A percentile compares a stretch with the other conserved stretches of the same genome.
phyloP scores from a whole-genome alignment of 495 filamentous ascomycete genomes.

The Parathielavia hyrcaniae region DNA sequence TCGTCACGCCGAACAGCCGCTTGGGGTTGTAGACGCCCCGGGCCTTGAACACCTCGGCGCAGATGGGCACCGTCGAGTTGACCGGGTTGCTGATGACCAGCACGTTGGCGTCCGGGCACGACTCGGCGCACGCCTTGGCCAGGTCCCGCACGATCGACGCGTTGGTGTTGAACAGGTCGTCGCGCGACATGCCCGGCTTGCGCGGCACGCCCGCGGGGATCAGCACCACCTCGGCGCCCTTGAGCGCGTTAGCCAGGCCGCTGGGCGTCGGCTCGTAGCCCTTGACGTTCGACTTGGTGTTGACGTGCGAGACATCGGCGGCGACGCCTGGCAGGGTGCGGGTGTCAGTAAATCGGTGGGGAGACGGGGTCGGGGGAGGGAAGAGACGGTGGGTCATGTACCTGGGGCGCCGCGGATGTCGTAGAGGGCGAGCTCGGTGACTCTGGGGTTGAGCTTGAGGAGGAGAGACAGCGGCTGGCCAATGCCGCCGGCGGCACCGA shows the following conservation, averaged over 20 bases:
- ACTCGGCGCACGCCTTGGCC: slow-evolving; percentile 87
- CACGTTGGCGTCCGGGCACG: slow-evolving; percentile 86
- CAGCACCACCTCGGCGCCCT: slow-evolving; percentile 85
- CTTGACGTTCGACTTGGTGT: slow-evolving; percentile 92
- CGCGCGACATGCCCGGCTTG: slow-evolving; percentile 99
- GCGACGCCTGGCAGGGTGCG: slow-evolving; percentile 73
- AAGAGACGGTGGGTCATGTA: slow-evolving; percentile 41
- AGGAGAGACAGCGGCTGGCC: slow-evolving; percentile 96
- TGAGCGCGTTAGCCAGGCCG: slow-evolving; percentile 70
- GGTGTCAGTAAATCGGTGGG: not conserved
- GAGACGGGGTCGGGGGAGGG: not conserved
- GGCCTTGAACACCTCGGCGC: slow-evolving; percentile 92
- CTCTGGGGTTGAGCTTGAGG: slow-evolving; percentile 92
- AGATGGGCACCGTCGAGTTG: slow-evolving; percentile 98
- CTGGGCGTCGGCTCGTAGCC: slow-evolving; percentile 74
- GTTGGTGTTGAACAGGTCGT: slow-evolving; percentile 99
- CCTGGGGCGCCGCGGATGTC: slow-evolving; percentile 93
- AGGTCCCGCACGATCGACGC: slow-evolving; percentile 98
- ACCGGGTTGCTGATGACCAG: slow-evolving; percentile 98
- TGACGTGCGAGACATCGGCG: slow-evolving; percentile 95
- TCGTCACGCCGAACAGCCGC: slow-evolving; percentile 98
- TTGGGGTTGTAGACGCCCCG: slow-evolving; percentile 95
- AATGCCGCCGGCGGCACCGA: slow-evolving; percentile 95
- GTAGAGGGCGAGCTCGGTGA: slow-evolving; percentile 90
- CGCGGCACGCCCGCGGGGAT: slow-evolving; percentile 98